Base-by-base conservation (phyloP, 805 yeast species). In the Yarrowia divulgata region DNA sequence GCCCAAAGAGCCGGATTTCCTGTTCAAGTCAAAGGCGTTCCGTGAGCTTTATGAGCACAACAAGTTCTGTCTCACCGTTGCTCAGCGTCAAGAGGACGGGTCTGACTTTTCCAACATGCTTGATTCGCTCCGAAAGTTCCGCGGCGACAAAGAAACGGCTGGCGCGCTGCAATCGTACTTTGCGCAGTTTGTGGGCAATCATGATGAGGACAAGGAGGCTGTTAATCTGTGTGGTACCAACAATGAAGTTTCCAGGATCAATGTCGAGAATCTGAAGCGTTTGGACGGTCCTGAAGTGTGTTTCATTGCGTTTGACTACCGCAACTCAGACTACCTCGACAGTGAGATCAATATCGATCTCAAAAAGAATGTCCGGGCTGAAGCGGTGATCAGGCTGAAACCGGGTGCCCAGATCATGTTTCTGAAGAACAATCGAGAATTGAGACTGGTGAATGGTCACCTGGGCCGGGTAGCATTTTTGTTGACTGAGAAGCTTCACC, bases 51-150 rank as follows among this genome's bases (percentile, higher is more conserved):
- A 35, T 4, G 35, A 29, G 10, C n/a, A 18, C 6, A 18, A 7
- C 32, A 48, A 18, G 18, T 18, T 48, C 18, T 37, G 57, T 4
- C 48, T 63, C 14, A 48, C 57, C 1, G n/a, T 39, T 6, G 14
- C 68, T n/a, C 9, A 37, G 19, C 55, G 68, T 9, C 68, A 63
- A 19, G 39, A 13, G 1, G 32, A 48, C 8, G 68, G 57, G 7
- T 48, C 68, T 3, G 57, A 48, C 35, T 63, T 63, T 12, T 18
- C 57, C 4, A 29, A 48, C 12, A 48, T 48, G 68, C 68, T 63
- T 3, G 50, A 48, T 7, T 4, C 10, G 23, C 35, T 63, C 13
- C 19, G 68, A 35, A 63, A 9, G 35, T 58, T 32, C 50, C 3
- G 19, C 14, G 67, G 67, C 10, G 14, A 8, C 0, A 3, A 12